phyloP scores from a whole-genome alignment of 495 filamentous ascomycete species.

The Penicillium tannophilum region DNA sequence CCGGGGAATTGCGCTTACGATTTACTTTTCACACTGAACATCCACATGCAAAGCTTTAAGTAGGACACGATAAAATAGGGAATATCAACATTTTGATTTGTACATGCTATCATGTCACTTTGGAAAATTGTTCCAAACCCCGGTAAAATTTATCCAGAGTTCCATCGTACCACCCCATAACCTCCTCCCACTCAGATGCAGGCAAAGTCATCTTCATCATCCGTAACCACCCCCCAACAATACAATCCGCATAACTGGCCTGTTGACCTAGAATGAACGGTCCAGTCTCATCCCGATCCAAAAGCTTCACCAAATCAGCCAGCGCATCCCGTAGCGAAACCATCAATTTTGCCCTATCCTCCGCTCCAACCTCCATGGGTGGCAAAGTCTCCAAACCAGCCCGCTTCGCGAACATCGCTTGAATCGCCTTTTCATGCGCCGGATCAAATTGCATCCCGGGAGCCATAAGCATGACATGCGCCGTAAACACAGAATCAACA shows the following conservation, averaged over 20 bases:
- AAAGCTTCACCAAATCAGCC: conserved; percentile 47
- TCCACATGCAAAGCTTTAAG: no score
- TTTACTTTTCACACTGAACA: no score
- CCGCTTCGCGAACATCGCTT: conserved; percentile 50
- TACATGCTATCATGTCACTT: conserved; percentile 23
- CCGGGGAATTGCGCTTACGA: no score
- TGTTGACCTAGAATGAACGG: conserved; percentile 52
- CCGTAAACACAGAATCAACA: conserved; percentile 53
- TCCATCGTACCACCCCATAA: conserved; percentile 54
- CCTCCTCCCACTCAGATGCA: conserved; percentile 50
- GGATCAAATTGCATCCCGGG: conserved; percentile 48
- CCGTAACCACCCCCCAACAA: conserved; percentile 63
- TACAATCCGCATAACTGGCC: conserved; percentile 61
- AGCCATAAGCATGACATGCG: conserved; percentile 35
- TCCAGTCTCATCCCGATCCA: conserved; percentile 38
- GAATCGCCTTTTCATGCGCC: conserved; percentile 36
- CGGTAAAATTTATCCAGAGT: conserved; percentile 49
- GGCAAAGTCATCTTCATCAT: conserved; percentile 42
- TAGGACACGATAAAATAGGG: no score
- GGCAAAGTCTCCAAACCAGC: conserved; percentile 50
- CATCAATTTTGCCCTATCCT: conserved; percentile 41
- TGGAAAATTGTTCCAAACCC: conserved; percentile 39
- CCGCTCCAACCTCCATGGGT: conserved; percentile 42
- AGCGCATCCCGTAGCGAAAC: conserved; percentile 41
- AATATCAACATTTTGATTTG: no score